phyloP scores from a whole-genome alignment of 176 grass and related monocot genomes.

The Tillandsia leiboldiana region DNA sequence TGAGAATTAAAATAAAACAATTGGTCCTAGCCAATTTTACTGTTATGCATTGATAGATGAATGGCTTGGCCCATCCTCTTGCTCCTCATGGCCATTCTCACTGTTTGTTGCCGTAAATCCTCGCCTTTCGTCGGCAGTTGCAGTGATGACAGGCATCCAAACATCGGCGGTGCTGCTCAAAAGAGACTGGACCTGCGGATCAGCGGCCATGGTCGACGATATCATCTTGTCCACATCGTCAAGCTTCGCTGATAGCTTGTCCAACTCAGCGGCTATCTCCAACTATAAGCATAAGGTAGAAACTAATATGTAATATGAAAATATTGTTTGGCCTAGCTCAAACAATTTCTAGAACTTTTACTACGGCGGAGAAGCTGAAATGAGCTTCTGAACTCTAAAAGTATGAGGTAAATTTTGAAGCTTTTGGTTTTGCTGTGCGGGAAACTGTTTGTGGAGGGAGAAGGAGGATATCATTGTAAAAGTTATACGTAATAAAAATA shows the following conservation, averaged over 20 bases:
- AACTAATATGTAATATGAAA: slow-evolving; percentile 6
- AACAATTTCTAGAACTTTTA: no score
- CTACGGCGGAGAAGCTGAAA: no score
- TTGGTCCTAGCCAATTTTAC: neutral
- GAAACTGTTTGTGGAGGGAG: no score
- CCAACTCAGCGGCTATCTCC: slow-evolving; percentile 82
- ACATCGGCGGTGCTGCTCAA: slow-evolving; percentile 74
- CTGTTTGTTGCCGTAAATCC: slow-evolving; percentile 31
- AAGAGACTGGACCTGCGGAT: slow-evolving; percentile 72
- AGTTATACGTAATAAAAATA: no score
- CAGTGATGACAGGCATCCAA: slow-evolving; percentile 94
- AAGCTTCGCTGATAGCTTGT: slow-evolving; percentile 59
- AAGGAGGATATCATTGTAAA: no score
- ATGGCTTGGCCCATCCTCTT: slow-evolving; percentile 18
- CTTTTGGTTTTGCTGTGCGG: no score
- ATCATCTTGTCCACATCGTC: slow-evolving; percentile 94
- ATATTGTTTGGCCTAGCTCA: no score
- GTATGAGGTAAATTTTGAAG: no score
- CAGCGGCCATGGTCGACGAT: slow-evolving; percentile 74
- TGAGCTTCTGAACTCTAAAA: no score
- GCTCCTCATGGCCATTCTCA: slow-evolving; percentile 30
- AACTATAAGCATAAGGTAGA: slow-evolving; percentile 27
- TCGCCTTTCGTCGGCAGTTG: slow-evolving; percentile 58
- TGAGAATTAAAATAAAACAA: neutral
- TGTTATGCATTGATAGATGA: neutral